Evolutionary conservation across 2,329 filamentous ascomycete species (phyloP).

Genomic region (Paradendryphiella salina): DNA sequence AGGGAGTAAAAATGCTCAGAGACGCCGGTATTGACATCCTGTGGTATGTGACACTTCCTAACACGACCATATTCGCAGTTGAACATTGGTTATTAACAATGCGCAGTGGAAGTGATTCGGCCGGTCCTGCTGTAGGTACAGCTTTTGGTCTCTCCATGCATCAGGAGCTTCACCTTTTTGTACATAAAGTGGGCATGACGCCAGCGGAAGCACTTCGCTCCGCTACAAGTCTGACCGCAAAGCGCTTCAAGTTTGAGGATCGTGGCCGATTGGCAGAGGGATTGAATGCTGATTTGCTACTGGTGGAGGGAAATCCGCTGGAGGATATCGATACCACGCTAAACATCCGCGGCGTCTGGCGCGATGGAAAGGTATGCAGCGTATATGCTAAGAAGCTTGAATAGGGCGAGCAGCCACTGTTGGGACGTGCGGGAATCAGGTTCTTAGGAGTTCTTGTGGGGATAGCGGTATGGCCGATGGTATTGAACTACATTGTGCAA

Average conservation of each 20-base stretch:
- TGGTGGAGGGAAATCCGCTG: slow-evolving; percentile 52
- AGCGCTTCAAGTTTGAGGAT: slow-evolving; percentile 49
- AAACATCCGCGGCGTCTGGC: slow-evolving; percentile 51
- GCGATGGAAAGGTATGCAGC: slow-evolving; percentile 43
- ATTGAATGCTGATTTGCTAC: slow-evolving; percentile 49
- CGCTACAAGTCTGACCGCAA: slow-evolving; percentile 49
- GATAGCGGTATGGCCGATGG: no score
- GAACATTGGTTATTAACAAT: slow-evolving; percentile 6
- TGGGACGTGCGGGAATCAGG: not conserved
- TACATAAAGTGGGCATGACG: slow-evolving; percentile 49
- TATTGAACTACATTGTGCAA: no score
- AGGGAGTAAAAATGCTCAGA: slow-evolving; percentile 47
- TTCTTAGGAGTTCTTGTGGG: not conserved
- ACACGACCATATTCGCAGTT: not conserved
- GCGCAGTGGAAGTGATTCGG: slow-evolving; percentile 49
- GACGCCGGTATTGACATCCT: slow-evolving; percentile 49
- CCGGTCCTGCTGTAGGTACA: slow-evolving; percentile 50
- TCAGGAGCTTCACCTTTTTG: slow-evolving; percentile 50
- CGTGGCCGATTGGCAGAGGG: slow-evolving; percentile 48
- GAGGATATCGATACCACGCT: slow-evolving; percentile 48
- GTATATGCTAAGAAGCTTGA: slow-evolving; percentile 28
- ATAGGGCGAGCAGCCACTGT: not conserved
- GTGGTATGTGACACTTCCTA: slow-evolving; percentile 30
- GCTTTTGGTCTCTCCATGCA: slow-evolving; percentile 51
- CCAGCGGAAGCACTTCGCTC: slow-evolving; percentile 49